A percentile compares a stretch with the other conserved stretches of the same genome.
Evolutionary conservation across 768 basidiomycete species (phyloP).

Genomic region (Boletus insuetus): DNA sequence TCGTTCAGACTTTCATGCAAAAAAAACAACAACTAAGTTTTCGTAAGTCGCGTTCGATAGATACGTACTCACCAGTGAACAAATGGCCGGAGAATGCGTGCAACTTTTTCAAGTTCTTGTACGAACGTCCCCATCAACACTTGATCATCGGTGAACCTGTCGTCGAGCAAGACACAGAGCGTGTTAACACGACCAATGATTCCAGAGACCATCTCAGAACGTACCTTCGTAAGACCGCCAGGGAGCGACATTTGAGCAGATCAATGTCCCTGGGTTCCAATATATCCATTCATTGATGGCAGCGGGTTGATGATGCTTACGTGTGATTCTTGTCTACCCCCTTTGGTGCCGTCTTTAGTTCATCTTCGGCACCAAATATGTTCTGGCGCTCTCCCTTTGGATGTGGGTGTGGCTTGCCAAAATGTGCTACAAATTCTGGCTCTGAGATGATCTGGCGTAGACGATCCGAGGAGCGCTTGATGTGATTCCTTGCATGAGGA

Average conservation of each 20-base stretch:
- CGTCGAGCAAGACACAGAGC: not conserved
- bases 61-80: slow-evolving; percentile 62
- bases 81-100: slow-evolving; percentile 62
- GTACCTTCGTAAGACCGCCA: slow-evolving; percentile 65
- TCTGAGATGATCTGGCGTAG: slow-evolving; percentile 66
- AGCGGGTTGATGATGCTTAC: slow-evolving; percentile 36
- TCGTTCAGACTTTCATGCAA: slow-evolving; percentile 56
- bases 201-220: slow-evolving; percentile 11
- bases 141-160: slow-evolving; percentile 72
- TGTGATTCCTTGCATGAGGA: slow-evolving; percentile 48
- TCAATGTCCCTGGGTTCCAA: slow-evolving; percentile 73
- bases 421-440: slow-evolving; percentile 70
- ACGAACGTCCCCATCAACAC: slow-evolving; percentile 66
- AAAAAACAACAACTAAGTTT: not conserved
- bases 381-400: slow-evolving; percentile 63
- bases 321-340: slow-evolving; percentile 81
- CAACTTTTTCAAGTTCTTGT: slow-evolving; percentile 54
- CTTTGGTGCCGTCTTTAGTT: slow-evolving; percentile 89
- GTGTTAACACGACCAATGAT: slow-evolving; percentile 18
- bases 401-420: slow-evolving; percentile 66
- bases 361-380: slow-evolving; percentile 86
- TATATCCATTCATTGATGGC: not conserved
- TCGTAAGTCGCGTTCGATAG: not conserved
- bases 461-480: slow-evolving; percentile 56
- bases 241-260: slow-evolving; percentile 78